These are phyloP conservation scores for Candida sanyiensis DNA, from an alignment of 805 yeast species.

Conservation along the genomic window DNA sequence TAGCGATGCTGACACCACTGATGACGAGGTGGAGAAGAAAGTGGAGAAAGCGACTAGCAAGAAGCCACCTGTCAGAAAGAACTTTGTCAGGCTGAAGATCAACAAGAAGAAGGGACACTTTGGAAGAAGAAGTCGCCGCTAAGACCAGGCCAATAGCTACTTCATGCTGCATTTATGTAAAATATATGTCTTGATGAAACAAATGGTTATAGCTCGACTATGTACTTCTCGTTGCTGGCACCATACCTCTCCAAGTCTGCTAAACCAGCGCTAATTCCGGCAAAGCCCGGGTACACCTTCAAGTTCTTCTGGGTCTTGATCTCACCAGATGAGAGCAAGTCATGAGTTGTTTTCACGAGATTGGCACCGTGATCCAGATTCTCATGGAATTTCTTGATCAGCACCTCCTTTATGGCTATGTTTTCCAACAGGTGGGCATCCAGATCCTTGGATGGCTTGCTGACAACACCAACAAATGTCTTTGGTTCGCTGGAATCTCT, in stretches of 20 bases:
- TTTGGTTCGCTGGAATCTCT: conserved; percentile 14
- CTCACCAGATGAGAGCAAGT: conserved; percentile 25
- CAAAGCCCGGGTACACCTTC: conserved; percentile 32
- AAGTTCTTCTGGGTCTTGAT: conserved; percentile 32
- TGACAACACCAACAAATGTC: conserved; percentile 36
- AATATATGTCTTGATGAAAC: neutral
- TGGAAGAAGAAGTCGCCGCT: conserved; percentile 34
- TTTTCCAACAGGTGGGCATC: conserved; percentile 20
- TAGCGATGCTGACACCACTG: neutral
- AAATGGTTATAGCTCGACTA: conserved; percentile 27
- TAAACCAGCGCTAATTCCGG: conserved; percentile 31
- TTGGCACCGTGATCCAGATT: conserved; percentile 32
- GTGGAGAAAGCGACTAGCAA: conserved; percentile 20
- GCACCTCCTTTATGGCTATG: conserved; percentile 29
- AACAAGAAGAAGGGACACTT: conserved; percentile 37
- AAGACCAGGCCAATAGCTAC: too few species aligned
- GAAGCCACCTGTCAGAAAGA: too few species aligned
- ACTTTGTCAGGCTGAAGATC: conserved; percentile 49
- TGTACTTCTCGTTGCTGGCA: conserved; percentile 40
- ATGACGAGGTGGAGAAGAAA: too few species aligned
- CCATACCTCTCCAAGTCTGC: conserved; percentile 35
- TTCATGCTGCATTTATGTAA: too few species aligned
- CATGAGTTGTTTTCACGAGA: conserved; percentile 31
- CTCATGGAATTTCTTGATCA: conserved; percentile 40
- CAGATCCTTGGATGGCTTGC: conserved; percentile 28